A percentile compares a stretch with the other conserved stretches of the same genome.
phyloP scores from a whole-genome alignment of 768 basidiomycete species.

The Gelatoporia subvermispora region DNA sequence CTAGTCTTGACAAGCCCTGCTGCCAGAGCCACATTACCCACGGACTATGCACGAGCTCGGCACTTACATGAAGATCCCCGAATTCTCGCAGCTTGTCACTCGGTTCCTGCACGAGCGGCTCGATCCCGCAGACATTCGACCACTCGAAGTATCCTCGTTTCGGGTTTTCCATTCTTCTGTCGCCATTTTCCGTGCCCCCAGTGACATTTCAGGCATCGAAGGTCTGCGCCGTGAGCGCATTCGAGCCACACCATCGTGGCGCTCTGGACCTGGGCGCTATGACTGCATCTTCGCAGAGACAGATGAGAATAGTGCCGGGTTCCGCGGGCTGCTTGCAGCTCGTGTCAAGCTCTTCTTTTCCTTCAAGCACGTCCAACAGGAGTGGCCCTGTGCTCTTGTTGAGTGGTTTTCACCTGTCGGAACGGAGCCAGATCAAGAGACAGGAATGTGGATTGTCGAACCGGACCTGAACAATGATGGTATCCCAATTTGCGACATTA shows the following conservation, averaged over 20 bases:
- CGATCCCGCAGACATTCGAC: no score
- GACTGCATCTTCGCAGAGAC: slow-evolving; percentile 21
- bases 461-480: slow-evolving; percentile 6
- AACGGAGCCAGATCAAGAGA: slow-evolving; percentile 16
- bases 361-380: slow-evolving; percentile 10
- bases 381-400: slow-evolving; percentile 16
- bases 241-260: slow-evolving; percentile 15
- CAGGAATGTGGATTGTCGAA: slow-evolving; percentile 24
- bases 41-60: no score
- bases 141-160: no score
- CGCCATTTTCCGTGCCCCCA: slow-evolving; percentile 19
- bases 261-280: neutral
- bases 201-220: slow-evolving; percentile 18
- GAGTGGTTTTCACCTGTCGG: neutral
- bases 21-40: no score
- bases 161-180: slow-evolving; percentile 13
- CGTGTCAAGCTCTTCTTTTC: slow-evolving; percentile 20
- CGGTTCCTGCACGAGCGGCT: no score
- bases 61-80: no score
- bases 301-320: slow-evolving; percentile 4
- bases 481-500: slow-evolving; percentile 15
- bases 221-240: slow-evolving; percentile 24
- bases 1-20: no score
- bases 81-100: no score
- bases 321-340: slow-evolving; percentile 14